These are phyloP conservation scores for Liquidambar formosana DNA, from an alignment of 164 flowering plant genomes.

Conservation along the genomic window DNA sequence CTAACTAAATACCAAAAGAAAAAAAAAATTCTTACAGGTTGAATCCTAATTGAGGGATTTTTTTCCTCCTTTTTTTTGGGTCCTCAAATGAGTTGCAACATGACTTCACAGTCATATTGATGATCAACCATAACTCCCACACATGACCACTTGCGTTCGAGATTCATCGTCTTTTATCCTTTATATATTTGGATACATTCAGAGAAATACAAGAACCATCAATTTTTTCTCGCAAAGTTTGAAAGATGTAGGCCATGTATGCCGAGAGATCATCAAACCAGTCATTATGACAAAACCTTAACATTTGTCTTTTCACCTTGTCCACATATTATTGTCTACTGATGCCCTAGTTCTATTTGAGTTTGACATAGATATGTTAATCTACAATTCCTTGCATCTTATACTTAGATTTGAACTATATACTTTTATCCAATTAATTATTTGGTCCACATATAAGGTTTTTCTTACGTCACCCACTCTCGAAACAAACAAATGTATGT, in stretches of 20 bases:
- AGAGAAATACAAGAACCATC: conserved; percentile 20
- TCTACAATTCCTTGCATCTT: too few relatives aligned
- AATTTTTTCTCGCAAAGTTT: conserved; percentile 15
- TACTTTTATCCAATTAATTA: too few relatives aligned
- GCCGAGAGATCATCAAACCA: conserved; percentile 17
- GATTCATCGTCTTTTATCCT: conserved; percentile 21
- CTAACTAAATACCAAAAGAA: background rate
- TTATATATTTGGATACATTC: conserved; percentile 17
- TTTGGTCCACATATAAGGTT: too few relatives aligned
- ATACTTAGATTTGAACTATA: too few relatives aligned
- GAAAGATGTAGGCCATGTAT: conserved; percentile 33
- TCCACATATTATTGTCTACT: conserved; percentile 18
- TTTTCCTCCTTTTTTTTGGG: too few relatives aligned
- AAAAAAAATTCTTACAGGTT: background rate
- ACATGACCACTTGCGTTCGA: conserved; percentile 20
- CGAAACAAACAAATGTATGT: too few relatives aligned
- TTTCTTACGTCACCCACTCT: too few relatives aligned
- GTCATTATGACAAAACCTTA: conserved; percentile 42
- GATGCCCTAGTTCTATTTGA: too few relatives aligned
- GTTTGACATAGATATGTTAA: too few relatives aligned
- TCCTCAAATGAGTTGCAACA: background rate
- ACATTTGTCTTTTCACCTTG: conserved; percentile 40
- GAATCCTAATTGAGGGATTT: background rate
- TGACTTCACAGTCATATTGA: background rate
- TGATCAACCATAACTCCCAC: conserved; percentile 11